These are phyloP conservation scores for Cucurbitaria berberidis DNA, from an alignment of 2,329 filamentous ascomycete genomes.

Conservation along the genomic window DNA sequence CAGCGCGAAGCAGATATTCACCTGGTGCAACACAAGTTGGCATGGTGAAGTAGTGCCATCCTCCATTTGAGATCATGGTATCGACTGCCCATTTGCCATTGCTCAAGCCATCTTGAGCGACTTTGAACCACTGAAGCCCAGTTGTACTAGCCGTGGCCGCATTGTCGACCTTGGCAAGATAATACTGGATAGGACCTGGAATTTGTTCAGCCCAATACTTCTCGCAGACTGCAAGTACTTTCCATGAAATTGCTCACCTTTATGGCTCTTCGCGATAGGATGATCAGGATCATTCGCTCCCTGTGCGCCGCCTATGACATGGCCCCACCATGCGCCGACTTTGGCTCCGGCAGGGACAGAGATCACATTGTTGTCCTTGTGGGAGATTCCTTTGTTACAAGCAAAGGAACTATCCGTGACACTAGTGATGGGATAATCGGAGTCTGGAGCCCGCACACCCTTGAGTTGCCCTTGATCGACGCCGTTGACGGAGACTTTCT, in stretches of 20 bases:
- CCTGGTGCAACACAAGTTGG: conserved; percentile 39
- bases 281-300: conserved; percentile 55
- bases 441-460: conserved; percentile 56
- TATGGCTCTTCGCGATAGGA: conserved; percentile 56
- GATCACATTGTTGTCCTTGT: conserved; percentile 51
- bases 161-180: conserved; percentile 43
- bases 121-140: conserved; percentile 46
- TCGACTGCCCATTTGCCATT: conserved; percentile 55
- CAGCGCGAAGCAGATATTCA: conserved; percentile 48
- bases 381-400: conserved; percentile 50
- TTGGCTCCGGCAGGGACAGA: conserved; percentile 56
- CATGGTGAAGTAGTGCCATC: conserved; percentile 50
- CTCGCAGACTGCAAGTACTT: not conserved
- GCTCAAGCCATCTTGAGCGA: conserved; percentile 45
- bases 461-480: conserved; percentile 57
- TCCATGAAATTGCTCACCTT: conserved; percentile 38
- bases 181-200: conserved; percentile 23
- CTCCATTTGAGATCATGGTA: conserved; percentile 52
- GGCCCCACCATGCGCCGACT: conserved; percentile 56
- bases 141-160: conserved; percentile 43
- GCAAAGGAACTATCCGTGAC: conserved; percentile 52
- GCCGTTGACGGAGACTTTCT: conserved; percentile 56
- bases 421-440: conserved; percentile 56
- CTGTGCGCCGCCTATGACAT: conserved; percentile 59
- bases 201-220: not conserved